phyloP scores from a whole-genome alignment of 306 rosid genomes.

The Gynostemma pentaphyllum region DNA sequence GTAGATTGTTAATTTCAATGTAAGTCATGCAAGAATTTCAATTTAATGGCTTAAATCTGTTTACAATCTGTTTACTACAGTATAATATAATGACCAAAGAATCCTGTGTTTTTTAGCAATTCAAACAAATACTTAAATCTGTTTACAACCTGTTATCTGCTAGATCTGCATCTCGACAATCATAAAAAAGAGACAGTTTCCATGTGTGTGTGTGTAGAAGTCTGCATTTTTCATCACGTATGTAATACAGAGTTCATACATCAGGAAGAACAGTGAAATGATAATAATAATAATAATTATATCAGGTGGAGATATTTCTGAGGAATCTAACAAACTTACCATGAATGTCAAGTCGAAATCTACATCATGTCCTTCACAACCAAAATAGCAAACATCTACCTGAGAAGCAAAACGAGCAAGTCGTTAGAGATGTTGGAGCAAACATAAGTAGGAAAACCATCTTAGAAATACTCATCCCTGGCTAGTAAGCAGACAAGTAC shows the following conservation, averaged over 20 bases:
- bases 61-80: no score
- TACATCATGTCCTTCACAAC: constrained; percentile 29
- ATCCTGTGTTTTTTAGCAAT: no score
- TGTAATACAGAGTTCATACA: not conserved
- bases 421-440: constrained; percentile 3
- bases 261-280: not conserved
- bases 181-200: not conserved
- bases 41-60: no score
- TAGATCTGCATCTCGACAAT: not conserved
- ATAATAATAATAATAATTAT: not conserved
- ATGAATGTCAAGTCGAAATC: constrained; percentile 25
- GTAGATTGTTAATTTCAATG: not conserved
- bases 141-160: not conserved
- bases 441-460: not conserved
- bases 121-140: not conserved
- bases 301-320: constrained; percentile 4
- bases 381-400: constrained; percentile 42
- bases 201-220: not conserved
- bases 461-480: not conserved
- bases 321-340: constrained; percentile 35
- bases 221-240: not conserved
- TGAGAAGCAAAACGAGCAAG: constrained; percentile 22
- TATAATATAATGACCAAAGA: no score
- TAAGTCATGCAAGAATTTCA: no score
- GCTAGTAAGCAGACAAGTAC: not conserved